These are phyloP conservation scores for Myriosclerotinia curreyana DNA, from an alignment of 2,329 filamentous ascomycete species.

Conservation along the genomic window DNA sequence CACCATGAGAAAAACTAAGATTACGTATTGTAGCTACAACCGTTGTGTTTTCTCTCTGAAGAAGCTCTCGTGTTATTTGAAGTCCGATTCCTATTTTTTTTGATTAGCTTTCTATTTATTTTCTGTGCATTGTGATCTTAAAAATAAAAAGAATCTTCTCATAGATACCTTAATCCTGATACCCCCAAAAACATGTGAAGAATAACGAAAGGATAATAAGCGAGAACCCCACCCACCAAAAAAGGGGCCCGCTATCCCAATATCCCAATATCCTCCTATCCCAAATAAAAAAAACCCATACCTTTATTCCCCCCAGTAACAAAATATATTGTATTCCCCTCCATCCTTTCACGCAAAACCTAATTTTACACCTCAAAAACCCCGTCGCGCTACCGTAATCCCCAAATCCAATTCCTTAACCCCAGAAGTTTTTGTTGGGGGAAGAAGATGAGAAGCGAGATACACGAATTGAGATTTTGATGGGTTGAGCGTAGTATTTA, in stretches of 20 bases:
- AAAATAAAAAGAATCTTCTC: neutral
- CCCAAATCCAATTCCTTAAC: too few species aligned
- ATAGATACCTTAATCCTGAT: too few species aligned
- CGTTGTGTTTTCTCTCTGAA: constrained; percentile 41
- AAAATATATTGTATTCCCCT: constrained; percentile 27
- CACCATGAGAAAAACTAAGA: constrained; percentile 22
- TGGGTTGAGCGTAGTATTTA: too few species aligned
- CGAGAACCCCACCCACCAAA: too few species aligned
- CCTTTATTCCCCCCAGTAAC: constrained; percentile 37
- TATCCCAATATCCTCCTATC: too few species aligned
- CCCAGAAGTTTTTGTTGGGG: too few species aligned
- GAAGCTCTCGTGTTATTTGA: constrained; percentile 39
- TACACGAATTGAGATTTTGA: too few species aligned
- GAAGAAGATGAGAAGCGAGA: too few species aligned
- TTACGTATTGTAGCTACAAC: constrained; percentile 44
- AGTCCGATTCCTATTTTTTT: constrained; percentile 37
- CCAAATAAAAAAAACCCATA: constrained; percentile 10
- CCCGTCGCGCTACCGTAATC: neutral
- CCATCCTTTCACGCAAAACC: constrained; percentile 19
- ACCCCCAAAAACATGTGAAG: too few species aligned
- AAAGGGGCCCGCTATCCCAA: too few species aligned
- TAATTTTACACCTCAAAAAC: neutral
- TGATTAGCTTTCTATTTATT: neutral
- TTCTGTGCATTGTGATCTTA: neutral
- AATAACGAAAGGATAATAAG: too few species aligned